These are phyloP conservation scores for Casaregolazyma lundiana DNA, from an alignment of 1,139 yeast species.

Conservation along the genomic window DNA sequence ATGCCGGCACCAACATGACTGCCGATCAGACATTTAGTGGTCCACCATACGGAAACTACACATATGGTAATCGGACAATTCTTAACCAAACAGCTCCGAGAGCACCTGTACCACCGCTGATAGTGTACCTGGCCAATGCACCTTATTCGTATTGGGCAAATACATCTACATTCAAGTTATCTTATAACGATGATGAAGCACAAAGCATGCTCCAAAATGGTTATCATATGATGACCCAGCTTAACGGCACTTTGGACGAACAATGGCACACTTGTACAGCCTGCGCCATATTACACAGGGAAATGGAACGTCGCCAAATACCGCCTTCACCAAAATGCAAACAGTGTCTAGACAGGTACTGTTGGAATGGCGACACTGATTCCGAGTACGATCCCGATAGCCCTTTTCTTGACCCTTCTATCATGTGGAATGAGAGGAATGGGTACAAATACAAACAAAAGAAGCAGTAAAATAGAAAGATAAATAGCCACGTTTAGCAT, in stretches of 20 bases:
- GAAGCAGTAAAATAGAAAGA: background rate
- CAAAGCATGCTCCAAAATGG: conserved; percentile 68
- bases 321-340: conserved; percentile 68
- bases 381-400: conserved; percentile 1
- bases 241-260: conserved; percentile 64
- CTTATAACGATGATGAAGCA: conserved; percentile 56
- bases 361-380: conserved; percentile 64
- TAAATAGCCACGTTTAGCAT: background rate
- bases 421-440: background rate
- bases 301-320: conserved; percentile 65
- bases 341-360: conserved; percentile 65
- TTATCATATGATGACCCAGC: conserved; percentile 68
- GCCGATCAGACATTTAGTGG: conserved; percentile 58
- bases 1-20: conserved; percentile 37
- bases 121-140: conserved; percentile 75
- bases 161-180: conserved; percentile 65
- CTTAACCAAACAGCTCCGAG: background rate
- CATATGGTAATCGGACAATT: conserved; percentile 8
- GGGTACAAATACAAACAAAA: background rate
- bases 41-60: no score
- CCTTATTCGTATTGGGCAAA: conserved; percentile 66
- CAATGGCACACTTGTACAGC: conserved; percentile 80
- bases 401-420: conserved; percentile 7
- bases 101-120: conserved; percentile 53
- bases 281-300: conserved; percentile 83